A percentile compares a stretch with the other conserved stretches of the same genome.
Conservation (phyloP, 2,329 filamentous ascomycete genomes). For the Aspergillus sojae region DNA sequence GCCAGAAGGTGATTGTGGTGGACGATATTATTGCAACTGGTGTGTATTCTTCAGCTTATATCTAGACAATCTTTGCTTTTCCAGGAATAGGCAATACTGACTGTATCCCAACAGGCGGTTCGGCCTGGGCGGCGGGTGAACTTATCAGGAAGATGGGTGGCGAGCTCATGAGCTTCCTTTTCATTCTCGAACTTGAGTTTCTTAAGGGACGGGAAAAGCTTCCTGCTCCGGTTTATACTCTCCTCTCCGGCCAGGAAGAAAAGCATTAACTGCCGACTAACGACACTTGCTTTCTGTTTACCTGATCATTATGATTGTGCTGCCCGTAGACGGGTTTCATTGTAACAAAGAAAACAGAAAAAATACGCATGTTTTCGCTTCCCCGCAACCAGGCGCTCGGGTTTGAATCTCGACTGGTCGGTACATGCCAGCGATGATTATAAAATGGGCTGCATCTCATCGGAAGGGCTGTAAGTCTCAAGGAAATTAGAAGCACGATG, state of each 20-base stretch:
- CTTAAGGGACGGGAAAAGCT: conserved; percentile 91
- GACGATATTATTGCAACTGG: conserved; percentile 99
- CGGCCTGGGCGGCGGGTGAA: conserved; percentile 81
- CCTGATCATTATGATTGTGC: not conserved
- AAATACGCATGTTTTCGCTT: conserved; percentile 3
- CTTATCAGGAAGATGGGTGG: conserved; percentile 87
- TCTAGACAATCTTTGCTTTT: not conserved
- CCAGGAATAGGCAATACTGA: conserved; percentile 5
- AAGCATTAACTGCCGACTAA: conserved; percentile 20
- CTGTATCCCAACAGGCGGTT: conserved; percentile 68
- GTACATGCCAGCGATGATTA: not conserved
- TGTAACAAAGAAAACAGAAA: conserved; percentile 11
- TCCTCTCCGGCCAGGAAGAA: conserved; percentile 67
- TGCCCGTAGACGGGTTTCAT: not conserved
- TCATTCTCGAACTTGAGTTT: conserved; percentile 93
- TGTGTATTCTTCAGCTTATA: conserved; percentile 49
- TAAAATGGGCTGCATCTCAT: conserved; percentile 1
- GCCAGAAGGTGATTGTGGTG: conserved; percentile 88
- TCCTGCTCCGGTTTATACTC: conserved; percentile 77
- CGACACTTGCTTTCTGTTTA: conserved; percentile 6
- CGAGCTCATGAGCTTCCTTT: conserved; percentile 83
- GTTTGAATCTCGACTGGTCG: not conserved
- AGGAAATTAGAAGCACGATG: not conserved
- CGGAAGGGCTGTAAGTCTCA: not conserved
- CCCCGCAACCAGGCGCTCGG: not conserved